Evolutionary conservation across 2,329 filamentous ascomycete species (phyloP).

Genomic region (Colletotrichum sp.): DNA sequence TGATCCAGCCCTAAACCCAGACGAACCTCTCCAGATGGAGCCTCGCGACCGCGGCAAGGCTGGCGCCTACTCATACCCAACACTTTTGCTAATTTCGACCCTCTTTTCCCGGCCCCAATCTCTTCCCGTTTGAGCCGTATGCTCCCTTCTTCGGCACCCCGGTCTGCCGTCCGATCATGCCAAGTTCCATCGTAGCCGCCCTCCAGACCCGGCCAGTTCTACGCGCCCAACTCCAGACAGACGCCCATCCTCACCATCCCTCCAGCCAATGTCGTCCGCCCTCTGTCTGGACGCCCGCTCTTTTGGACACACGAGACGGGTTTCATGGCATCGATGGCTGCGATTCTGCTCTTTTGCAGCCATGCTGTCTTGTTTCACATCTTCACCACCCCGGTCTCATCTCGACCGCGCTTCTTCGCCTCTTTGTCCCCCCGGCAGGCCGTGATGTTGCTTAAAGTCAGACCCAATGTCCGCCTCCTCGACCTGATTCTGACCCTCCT

Average conservation of each 20-base stretch:
- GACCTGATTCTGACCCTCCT: constrained; percentile 14
- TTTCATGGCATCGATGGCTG: constrained; percentile 52
- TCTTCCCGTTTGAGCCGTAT: constrained; percentile 1
- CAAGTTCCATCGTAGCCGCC: constrained; percentile 23
- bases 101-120: constrained; percentile 21
- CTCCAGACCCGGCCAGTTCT: constrained; percentile 33
- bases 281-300: constrained; percentile 35
- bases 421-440: constrained; percentile 17
- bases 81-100: constrained; percentile 35
- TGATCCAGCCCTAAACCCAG: constrained; percentile 4
- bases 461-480: constrained; percentile 19
- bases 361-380: constrained; percentile 27
- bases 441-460: constrained; percentile 24
- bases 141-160: constrained; percentile 12
- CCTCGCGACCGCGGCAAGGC: constrained; percentile 26
- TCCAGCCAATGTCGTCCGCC: constrained; percentile 58
- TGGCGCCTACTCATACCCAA: constrained; percentile 39
- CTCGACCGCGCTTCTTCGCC: constrained; percentile 27
- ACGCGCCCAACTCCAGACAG: constrained; percentile 55
- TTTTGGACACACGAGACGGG: constrained; percentile 55
- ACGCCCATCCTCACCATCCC: constrained; percentile 45
- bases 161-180: constrained; percentile 17
- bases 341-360: constrained; percentile 27
- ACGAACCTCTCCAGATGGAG: neutral
- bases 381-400: constrained; percentile 24